phyloP scores from a whole-genome alignment of 768 basidiomycete species.

The Amanita rimosa region DNA sequence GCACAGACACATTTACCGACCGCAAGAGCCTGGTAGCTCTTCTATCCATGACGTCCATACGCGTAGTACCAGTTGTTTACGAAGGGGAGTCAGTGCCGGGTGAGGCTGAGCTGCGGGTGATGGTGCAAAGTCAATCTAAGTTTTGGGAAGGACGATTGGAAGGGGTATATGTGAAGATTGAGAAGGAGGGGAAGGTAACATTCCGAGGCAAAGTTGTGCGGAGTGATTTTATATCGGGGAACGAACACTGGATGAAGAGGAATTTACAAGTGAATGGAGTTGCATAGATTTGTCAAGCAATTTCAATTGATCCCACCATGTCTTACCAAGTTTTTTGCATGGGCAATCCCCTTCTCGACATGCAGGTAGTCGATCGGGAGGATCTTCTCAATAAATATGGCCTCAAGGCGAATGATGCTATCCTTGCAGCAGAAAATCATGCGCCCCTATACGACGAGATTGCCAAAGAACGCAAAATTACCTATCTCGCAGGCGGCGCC shows the following conservation, averaged over 20 bases:
- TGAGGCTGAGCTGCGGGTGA: slow-evolving; percentile 24
- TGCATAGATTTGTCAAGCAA: no score
- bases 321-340: slow-evolving; percentile 72
- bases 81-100: slow-evolving; percentile 28
- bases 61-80: slow-evolving; percentile 30
- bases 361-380: slow-evolving; percentile 86
- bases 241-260: slow-evolving; percentile 43
- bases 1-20: slow-evolving; percentile 26
- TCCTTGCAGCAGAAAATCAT: slow-evolving; percentile 87
- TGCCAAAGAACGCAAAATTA: slow-evolving; percentile 59
- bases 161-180: slow-evolving; percentile 49
- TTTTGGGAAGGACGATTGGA: slow-evolving; percentile 34
- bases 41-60: slow-evolving; percentile 27
- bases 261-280: slow-evolving; percentile 22
- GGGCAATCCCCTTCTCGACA: slow-evolving; percentile 94
- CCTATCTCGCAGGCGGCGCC: slow-evolving; percentile 95
- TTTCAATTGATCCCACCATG: slow-evolving; percentile 24
- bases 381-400: slow-evolving; percentile 79
- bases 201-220: slow-evolving; percentile 45
- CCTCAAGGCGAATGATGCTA: slow-evolving; percentile 91
- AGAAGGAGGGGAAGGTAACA: slow-evolving; percentile 26
- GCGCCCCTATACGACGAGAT: slow-evolving; percentile 89
- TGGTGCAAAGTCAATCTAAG: slow-evolving; percentile 27
- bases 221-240: slow-evolving; percentile 50
- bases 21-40: slow-evolving; percentile 21